Evolutionary conservation across 1,284 basidiomycete species (phyloP).

Genomic region (Fomitopsis pinicola): DNA sequence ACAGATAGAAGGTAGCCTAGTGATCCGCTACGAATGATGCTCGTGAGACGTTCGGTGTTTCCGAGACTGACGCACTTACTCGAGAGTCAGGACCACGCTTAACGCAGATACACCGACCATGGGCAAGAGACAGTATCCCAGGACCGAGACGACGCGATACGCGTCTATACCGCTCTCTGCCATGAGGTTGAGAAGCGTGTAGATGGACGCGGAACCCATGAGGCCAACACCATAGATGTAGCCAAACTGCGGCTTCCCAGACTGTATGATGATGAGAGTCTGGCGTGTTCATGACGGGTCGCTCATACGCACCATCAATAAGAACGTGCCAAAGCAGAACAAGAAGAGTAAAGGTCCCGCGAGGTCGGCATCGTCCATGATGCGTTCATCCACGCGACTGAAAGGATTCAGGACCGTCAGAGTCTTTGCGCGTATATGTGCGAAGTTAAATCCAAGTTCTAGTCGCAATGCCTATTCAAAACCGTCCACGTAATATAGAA

Average conservation of each 20-base stretch:
- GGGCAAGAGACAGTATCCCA: conserved; percentile 96
- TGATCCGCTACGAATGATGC: conserved; percentile 49
- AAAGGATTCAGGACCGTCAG: conserved; percentile 95
- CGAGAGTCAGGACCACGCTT: conserved; percentile 83
- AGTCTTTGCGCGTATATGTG: conserved; percentile 92
- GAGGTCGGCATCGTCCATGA: conserved; percentile 99
- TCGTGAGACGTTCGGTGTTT: conserved; percentile 12
- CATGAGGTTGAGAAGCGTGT: conserved; percentile 97
- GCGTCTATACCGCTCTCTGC: conserved; percentile 94
- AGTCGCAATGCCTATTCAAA: background rate
- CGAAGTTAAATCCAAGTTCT: conserved; percentile 98
- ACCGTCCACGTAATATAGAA: background rate
- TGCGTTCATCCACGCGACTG: conserved; percentile 82
- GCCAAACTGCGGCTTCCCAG: conserved; percentile 97
- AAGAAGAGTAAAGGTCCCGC: conserved; percentile 95
- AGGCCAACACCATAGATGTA: conserved; percentile 99
- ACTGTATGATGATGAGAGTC: conserved; percentile 43
- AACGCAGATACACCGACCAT: conserved; percentile 95
- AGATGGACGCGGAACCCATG: conserved; percentile 92
- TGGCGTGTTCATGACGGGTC: background rate
- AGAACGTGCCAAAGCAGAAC: conserved; percentile 89
- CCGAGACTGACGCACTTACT: conserved; percentile 54
- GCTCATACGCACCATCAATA: conserved; percentile 73
- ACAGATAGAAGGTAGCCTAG: conserved; percentile 82
- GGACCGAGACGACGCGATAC: conserved; percentile 91